These are phyloP conservation scores for Boletus semigastroideus DNA, from an alignment of 1,284 basidiomycete species.

Conservation along the genomic window DNA sequence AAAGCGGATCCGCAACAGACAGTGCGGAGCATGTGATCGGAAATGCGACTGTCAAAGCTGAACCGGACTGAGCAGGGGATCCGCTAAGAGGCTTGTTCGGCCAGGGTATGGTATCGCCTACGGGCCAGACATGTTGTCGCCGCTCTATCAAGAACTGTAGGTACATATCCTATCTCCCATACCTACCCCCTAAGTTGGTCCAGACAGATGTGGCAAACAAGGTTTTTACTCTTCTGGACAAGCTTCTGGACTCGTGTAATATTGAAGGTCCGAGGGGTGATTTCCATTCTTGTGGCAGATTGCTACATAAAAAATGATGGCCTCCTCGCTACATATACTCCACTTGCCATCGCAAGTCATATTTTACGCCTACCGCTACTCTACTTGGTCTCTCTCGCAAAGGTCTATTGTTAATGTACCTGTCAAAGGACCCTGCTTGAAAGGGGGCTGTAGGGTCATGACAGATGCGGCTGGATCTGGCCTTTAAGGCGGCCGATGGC, in stretches of 20 bases:
- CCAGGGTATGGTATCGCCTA: neutral
- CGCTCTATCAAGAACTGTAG: neutral
- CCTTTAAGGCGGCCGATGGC: too few relatives aligned
- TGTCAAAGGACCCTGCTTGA: too few relatives aligned
- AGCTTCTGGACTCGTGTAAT: too few relatives aligned
- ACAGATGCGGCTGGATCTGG: too few relatives aligned
- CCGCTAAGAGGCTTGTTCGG: neutral
- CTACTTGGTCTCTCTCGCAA: neutral
- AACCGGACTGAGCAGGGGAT: constrained; percentile 8
- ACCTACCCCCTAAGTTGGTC: too few relatives aligned
- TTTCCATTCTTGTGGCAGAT: constrained; percentile 10
- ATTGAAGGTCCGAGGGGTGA: neutral
- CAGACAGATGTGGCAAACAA: neutral
- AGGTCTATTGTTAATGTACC: neutral
- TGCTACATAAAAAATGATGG: too few relatives aligned
- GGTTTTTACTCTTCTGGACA: neutral
- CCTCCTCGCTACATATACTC: too few relatives aligned
- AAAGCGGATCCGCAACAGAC: neutral
- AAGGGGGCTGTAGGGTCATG: too few relatives aligned
- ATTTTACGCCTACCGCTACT: neutral
- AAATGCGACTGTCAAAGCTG: constrained; percentile 10
- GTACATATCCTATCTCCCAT: too few relatives aligned
- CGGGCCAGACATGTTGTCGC: too few relatives aligned
- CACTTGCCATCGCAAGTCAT: neutral
- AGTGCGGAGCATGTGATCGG: neutral